phyloP scores from a whole-genome alignment of 108 stramenopile genomes.

The Pseudonitzschia multistriata region DNA sequence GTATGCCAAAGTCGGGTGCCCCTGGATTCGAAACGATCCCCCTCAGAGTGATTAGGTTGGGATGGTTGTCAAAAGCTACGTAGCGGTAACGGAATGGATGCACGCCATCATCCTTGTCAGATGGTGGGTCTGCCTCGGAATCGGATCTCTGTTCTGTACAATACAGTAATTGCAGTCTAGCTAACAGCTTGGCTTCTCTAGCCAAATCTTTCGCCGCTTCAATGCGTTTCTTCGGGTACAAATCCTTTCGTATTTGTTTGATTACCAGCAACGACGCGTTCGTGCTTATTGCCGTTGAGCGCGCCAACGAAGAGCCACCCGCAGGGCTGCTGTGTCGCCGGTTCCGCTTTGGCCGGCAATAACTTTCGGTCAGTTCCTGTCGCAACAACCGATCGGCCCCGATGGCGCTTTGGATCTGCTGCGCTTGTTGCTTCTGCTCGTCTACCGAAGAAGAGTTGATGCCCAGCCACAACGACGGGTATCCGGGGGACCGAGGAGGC shows the following conservation, averaged over 20 bases:
- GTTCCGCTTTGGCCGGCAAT: neutral
- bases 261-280: constrained; percentile 4
- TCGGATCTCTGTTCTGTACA: neutral
- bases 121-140: neutral
- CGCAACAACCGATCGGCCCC: neutral
- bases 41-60: constrained; percentile 63
- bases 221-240: constrained; percentile 43
- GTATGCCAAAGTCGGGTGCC: constrained; percentile 43
- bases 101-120: neutral
- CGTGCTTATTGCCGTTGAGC: neutral
- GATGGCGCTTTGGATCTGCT: neutral
- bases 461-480: no score
- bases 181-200: constrained; percentile 68
- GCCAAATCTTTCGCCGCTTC: constrained; percentile 57
- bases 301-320: neutral
- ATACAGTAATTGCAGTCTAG: constrained; percentile 31
- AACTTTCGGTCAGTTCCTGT: neutral
- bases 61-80: constrained; percentile 30
- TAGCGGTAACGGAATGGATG: neutral
- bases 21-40: constrained; percentile 52
- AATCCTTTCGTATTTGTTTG: constrained; percentile 35
- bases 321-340: neutral
- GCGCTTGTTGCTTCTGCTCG: neutral
- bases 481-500: no score
- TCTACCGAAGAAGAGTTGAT: neutral